phyloP scores from a whole-genome alignment of 1,139 yeast genomes.

The Geotrichum australiense region DNA sequence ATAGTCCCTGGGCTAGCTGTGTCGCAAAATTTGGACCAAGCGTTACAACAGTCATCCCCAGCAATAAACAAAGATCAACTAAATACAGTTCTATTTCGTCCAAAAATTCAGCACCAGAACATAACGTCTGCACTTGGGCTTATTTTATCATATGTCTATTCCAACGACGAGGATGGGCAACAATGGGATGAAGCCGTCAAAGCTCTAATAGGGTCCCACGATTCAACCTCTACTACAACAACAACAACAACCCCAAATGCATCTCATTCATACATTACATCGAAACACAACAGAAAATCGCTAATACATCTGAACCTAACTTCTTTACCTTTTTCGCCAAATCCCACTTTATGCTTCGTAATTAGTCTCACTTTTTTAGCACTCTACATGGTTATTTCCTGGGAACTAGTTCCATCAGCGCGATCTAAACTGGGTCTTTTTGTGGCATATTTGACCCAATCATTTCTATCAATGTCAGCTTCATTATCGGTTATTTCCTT shows the following conservation, averaged over 20 bases:
- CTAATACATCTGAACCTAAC: background rate
- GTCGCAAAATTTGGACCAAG: background rate
- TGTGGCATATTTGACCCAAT: conserved; percentile 53
- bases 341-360: background rate
- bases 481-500: conserved; percentile 47
- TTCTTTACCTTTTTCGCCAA: background rate
- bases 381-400: conserved; percentile 40
- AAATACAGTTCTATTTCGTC: conserved; percentile 12
- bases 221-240: too few relatives aligned
- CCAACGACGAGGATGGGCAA: conserved; percentile 15
- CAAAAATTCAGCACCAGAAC: conserved; percentile 10
- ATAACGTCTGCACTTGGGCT: conserved; percentile 20
- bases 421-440: conserved; percentile 55
- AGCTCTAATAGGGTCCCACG: background rate
- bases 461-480: conserved; percentile 41
- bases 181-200: conserved; percentile 15
- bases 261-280: conserved; percentile 2
- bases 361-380: conserved; percentile 27
- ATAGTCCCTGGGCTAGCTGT: conserved; percentile 4
- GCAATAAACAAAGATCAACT: conserved; percentile 10
- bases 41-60: background rate
- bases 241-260: background rate
- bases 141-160: conserved; percentile 22
- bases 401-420: conserved; percentile 48
- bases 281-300: conserved; percentile 1